Base-by-base conservation (phyloP, 352 stramenopile species). In the Phytophthora chlamydospora region DNA sequence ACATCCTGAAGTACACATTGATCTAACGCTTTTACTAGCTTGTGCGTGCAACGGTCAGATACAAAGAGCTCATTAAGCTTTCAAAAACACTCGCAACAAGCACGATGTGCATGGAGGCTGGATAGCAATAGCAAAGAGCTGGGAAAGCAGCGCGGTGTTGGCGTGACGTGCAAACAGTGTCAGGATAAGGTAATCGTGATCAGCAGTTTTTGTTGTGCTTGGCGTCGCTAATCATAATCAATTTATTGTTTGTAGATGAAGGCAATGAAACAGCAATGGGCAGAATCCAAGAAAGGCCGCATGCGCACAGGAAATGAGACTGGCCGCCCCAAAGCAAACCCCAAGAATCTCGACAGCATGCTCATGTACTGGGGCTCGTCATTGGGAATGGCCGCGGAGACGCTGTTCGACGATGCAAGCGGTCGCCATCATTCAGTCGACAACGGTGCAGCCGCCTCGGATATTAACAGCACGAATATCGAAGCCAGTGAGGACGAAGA, bases 221-320 rank as follows among this genome's bases (percentile, higher is more conserved):
- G 21, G 3, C 21, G 21, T 24, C 21, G 21, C 21, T 24, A 24
- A 24, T n/a, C n/a, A n/a, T n/a, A n/a, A n/a, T n/a, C n/a, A n/a
- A n/a, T n/a, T 3, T 27, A 44, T 42, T 55, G 21, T 10, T 29
- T 36, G 27, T 16, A 47, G 48, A 46, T 47, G 48, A 47, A 56
- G n/a, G 34, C 48, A 36, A 19, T 46, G 36, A 46, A 56, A 12
- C 35, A 46, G 27, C 48, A 56, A 21, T 56, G 48, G 35, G 36
- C 36, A 13, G 19, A 56, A 6, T 47, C 29, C 14, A 56, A 46
- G 24, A 39, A 39, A 40, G 21, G 46, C 16, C 12, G 29, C 8
- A 39, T 31, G 16, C 36, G 35, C 2, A 56, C 6, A 16, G 36
- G 48, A 8, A 47, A 56, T 35, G 35, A 47, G 14, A 56, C 36